Evolutionary conservation across 257 asterid genomes (phyloP).

Genomic region (Cruciata laevipes): DNA sequence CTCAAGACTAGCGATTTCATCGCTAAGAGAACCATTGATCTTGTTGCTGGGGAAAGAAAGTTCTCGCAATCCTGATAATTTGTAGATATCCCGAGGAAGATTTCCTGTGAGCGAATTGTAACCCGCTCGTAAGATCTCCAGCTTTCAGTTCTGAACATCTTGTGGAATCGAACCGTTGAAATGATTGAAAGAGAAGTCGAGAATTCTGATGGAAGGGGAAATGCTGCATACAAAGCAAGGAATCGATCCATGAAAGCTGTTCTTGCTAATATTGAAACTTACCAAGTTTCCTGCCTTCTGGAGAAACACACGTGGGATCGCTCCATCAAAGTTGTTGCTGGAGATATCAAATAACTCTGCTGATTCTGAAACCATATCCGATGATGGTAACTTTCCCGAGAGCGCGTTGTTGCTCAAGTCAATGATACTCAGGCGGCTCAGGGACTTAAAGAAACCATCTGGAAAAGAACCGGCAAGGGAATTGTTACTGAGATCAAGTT

Average conservation of each 20-base stretch:
- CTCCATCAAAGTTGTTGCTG: constrained; percentile 31
- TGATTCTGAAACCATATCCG: constrained; percentile 34
- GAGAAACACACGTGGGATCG: constrained; percentile 37
- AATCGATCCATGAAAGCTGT: constrained; percentile 59
- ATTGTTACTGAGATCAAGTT: no score
- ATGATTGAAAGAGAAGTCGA: constrained; percentile 71
- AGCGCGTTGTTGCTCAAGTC: constrained; percentile 75
- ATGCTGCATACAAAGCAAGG: constrained; percentile 48
- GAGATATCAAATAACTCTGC: constrained; percentile 27
- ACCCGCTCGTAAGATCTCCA: constrained; percentile 25
- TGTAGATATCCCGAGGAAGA: constrained; percentile 57
- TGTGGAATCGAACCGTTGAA: constrained; percentile 22
- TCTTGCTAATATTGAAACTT: constrained; percentile 64
- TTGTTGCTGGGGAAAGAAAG: constrained; percentile 29
- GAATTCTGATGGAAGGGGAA: constrained; percentile 33
- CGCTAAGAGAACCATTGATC: constrained; percentile 46
- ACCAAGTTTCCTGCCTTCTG: constrained; percentile 37
- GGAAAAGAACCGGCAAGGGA: constrained; percentile 35
- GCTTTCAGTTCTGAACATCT: not conserved
- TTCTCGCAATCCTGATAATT: constrained; percentile 42
- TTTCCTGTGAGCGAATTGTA: constrained; percentile 48
- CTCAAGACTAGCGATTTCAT: constrained; percentile 39
- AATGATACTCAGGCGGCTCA: constrained; percentile 28
- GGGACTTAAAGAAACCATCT: constrained; percentile 35
- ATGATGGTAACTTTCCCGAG: constrained; percentile 28